These are phyloP conservation scores for Taphrina betulina DNA, from an alignment of 1,139 yeast genomes.

Conservation along the genomic window DNA sequence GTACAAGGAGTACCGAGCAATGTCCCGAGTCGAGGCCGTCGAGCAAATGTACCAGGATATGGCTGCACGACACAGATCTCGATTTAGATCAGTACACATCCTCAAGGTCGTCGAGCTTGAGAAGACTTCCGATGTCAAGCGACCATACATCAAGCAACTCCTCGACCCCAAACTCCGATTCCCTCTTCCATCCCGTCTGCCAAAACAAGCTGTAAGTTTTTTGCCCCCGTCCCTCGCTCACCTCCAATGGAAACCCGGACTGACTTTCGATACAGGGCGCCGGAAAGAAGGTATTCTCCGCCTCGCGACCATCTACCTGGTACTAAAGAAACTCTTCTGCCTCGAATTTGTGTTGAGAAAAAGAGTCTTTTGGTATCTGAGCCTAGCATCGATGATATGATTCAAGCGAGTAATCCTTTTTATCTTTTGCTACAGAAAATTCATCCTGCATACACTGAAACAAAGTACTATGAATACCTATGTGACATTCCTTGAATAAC, in stretches of 20 bases:
- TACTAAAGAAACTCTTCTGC: conserved; percentile 11
- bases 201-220: conserved; percentile 58
- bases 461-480: too few species aligned
- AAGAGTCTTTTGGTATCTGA: background rate
- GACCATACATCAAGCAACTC: conserved; percentile 98
- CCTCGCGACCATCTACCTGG: conserved; percentile 95
- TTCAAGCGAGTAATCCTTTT: conserved; percentile 3
- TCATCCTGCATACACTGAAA: too few species aligned
- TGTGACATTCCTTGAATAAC: too few species aligned
- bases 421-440: background rate
- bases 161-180: conserved; percentile 93
- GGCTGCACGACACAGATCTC: conserved; percentile 99
- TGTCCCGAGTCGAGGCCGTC: conserved; percentile 98
- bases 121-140: conserved; percentile 97
- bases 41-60: conserved; percentile 98
- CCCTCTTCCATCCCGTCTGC: conserved; percentile 99
- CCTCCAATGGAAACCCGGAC: background rate
- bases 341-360: background rate
- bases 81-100: conserved; percentile 96
- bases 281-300: conserved; percentile 71
- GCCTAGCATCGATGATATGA: conserved; percentile 16
- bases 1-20: conserved; percentile 99
- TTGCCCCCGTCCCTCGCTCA: conserved; percentile 32
- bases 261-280: conserved; percentile 12
- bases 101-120: conserved; percentile 96